These are phyloP conservation scores for Vinca minor DNA, from an alignment of 257 asterid genomes.

Conservation along the genomic window DNA sequence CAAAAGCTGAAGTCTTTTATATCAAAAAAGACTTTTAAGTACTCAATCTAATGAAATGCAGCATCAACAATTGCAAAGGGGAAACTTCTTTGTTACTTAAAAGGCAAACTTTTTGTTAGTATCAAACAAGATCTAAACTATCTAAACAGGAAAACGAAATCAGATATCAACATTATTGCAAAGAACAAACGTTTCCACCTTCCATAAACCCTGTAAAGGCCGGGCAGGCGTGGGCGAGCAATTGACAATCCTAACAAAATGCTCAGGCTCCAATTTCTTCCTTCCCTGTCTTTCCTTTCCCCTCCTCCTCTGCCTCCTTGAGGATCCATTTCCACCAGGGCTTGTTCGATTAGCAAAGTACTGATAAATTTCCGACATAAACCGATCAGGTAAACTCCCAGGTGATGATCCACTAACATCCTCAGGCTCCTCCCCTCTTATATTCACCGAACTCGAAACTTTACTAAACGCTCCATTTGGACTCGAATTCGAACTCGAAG, in stretches of 20 bases:
- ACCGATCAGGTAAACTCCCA: conserved; percentile 44
- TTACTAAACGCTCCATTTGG: conserved; percentile 12
- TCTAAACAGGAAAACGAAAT: neutral
- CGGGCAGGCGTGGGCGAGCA: conserved; percentile 56
- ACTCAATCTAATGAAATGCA: neutral
- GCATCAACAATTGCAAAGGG: conserved; percentile 1
- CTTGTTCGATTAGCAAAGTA: conserved; percentile 67
- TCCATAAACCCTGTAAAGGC: conserved; percentile 95
- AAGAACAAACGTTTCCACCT: conserved; percentile 39
- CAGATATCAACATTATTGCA: neutral
- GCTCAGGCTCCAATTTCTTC: conserved; percentile 64
- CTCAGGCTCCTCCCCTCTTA: conserved; percentile 45
- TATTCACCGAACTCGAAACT: conserved; percentile 31
- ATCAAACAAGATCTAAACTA: conserved; percentile 1
- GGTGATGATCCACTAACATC: conserved; percentile 63
- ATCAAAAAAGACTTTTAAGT: neutral
- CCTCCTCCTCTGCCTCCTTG: conserved; percentile 81
- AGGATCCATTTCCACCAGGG: conserved; percentile 63
- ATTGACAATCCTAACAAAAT: conserved; percentile 65
- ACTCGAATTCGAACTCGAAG: conserved; percentile 33
- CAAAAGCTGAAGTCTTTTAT: neutral
- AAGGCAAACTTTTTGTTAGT: too few relatives aligned
- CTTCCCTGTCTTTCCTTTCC: conserved; percentile 65
- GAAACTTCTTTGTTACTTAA: too few relatives aligned
- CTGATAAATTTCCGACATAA: conserved; percentile 76